Evolutionary conservation across 2,329 filamentous ascomycete genomes (phyloP).

Genomic region (Penicillium sp.): DNA sequence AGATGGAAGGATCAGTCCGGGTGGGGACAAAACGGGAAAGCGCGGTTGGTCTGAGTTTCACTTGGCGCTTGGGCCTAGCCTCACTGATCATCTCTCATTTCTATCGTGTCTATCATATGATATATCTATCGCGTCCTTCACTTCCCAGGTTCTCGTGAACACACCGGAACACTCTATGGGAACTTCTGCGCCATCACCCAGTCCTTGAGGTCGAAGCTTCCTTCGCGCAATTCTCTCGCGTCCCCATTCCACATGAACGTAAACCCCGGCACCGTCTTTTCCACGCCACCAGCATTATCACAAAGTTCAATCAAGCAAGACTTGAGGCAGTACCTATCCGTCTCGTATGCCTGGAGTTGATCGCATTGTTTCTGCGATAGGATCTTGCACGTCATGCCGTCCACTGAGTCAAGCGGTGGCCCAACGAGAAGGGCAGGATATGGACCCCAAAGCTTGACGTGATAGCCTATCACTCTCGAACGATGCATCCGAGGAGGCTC

Average conservation of each 20-base stretch:
- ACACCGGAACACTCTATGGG: too few relatives aligned
- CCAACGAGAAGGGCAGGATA: constrained; percentile 2
- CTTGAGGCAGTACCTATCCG: constrained; percentile 11
- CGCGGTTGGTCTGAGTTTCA: too few relatives aligned
- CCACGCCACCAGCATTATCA: background rate
- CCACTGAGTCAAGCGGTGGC: background rate
- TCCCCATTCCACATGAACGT: constrained; percentile 16
- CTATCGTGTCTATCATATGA: too few relatives aligned
- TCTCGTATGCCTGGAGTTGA: constrained; percentile 16
- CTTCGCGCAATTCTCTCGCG: constrained; percentile 14
- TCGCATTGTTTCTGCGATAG: constrained; percentile 3
- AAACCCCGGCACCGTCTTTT: constrained; percentile 9
- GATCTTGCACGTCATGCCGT: constrained; percentile 1
- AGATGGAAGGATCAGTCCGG: background rate
- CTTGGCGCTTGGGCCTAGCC: too few relatives aligned
- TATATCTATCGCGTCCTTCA: too few relatives aligned
- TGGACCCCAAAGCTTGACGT: background rate
- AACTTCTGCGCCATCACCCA: constrained; percentile 10
- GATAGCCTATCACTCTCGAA: background rate
- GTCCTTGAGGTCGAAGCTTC: constrained; percentile 15
- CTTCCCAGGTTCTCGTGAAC: too few relatives aligned
- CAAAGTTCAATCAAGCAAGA: constrained; percentile 14
- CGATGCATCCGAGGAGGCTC: background rate
- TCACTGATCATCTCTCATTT: too few relatives aligned
- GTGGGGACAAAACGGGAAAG: background rate